Conservation (phyloP, 2,329 filamentous ascomycete genomes). For the Talaromyces sp. region DNA sequence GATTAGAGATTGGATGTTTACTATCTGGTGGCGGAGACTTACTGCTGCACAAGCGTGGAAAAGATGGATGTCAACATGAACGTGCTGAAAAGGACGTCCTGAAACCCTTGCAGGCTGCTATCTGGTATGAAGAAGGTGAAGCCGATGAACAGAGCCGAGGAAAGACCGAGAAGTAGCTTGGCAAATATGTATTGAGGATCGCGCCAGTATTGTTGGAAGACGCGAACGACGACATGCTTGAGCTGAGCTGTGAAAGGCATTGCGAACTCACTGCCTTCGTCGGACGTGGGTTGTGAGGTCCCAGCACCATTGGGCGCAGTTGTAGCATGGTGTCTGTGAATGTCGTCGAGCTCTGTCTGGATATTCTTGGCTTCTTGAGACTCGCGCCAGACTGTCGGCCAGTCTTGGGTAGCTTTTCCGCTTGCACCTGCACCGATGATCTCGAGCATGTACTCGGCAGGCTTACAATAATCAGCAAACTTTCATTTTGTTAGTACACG, state of each 20-base stretch:
- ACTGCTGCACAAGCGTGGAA: slow-evolving; percentile 52
- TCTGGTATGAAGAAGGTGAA: slow-evolving; percentile 75
- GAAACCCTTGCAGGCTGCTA: slow-evolving; percentile 73
- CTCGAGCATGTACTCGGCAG: slow-evolving; percentile 69
- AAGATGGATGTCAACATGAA: slow-evolving; percentile 85
- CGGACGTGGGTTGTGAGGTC: slow-evolving; percentile 41
- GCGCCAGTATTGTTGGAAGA: slow-evolving; percentile 91
- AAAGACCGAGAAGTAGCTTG: slow-evolving; percentile 64
- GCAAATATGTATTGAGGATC: slow-evolving; percentile 86
- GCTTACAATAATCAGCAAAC: slow-evolving; percentile 34
- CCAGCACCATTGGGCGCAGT: slow-evolving; percentile 50
- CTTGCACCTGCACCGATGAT: slow-evolving; percentile 56
- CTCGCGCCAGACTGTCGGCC: slow-evolving; percentile 60
- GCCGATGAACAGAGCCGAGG: slow-evolving; percentile 61
- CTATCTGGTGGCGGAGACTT: not conserved
- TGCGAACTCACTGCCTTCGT: slow-evolving; percentile 66
- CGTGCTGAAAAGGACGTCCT: slow-evolving; percentile 87
- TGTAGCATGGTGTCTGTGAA: slow-evolving; percentile 50
- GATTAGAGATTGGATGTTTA: not conserved
- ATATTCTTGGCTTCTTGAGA: slow-evolving; percentile 55
- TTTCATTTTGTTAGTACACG: not conserved
- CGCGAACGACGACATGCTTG: slow-evolving; percentile 65
- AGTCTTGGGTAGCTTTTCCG: slow-evolving; percentile 64
- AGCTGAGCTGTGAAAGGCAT: slow-evolving; percentile 69
- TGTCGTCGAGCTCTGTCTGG: slow-evolving; percentile 55